Conservation (phyloP, 768 basidiomycete genomes). For the Lactifluus echinatus region DNA sequence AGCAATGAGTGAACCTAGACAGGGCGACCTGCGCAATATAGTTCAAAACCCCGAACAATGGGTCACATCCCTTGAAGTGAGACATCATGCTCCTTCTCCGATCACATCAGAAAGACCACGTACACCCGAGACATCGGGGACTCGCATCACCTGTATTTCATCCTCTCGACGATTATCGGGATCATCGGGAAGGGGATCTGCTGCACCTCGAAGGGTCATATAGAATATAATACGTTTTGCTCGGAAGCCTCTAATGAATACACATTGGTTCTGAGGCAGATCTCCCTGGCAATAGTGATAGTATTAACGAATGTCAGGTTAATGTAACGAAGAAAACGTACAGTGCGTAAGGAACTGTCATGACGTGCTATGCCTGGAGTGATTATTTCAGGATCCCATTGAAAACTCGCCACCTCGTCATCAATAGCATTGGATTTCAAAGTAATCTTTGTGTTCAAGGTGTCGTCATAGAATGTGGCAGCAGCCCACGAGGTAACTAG, state of each 20-base stretch:
- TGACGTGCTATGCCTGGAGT: neutral
- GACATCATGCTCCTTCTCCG: neutral
- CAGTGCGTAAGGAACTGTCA: neutral
- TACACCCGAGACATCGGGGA: neutral
- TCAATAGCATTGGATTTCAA: neutral
- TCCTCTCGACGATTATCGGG: no score
- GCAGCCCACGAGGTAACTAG: neutral
- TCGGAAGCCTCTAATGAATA: constrained; percentile 12
- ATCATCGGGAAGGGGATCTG: no score
- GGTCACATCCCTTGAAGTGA: neutral
- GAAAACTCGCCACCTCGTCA: neutral
- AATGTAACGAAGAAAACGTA: neutral
- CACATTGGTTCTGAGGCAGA: neutral
- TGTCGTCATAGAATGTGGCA: neutral
- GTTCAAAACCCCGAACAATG: constrained; percentile 1
- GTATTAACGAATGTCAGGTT: neutral
- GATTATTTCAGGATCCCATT: neutral
- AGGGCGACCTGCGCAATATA: constrained; percentile 5
- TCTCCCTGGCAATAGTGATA: no score
- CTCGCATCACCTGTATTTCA: neutral
- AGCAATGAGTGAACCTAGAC: neutral
- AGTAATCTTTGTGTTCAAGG: neutral
- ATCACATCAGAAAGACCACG: neutral
- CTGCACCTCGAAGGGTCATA: no score
- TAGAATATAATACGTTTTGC: constrained; percentile 6